Percentiles rank a stretch among this genome's conserved stretches.
Conservation (phyloP, 2,329 filamentous ascomycete species). For the Botryotinia globosa region DNA sequence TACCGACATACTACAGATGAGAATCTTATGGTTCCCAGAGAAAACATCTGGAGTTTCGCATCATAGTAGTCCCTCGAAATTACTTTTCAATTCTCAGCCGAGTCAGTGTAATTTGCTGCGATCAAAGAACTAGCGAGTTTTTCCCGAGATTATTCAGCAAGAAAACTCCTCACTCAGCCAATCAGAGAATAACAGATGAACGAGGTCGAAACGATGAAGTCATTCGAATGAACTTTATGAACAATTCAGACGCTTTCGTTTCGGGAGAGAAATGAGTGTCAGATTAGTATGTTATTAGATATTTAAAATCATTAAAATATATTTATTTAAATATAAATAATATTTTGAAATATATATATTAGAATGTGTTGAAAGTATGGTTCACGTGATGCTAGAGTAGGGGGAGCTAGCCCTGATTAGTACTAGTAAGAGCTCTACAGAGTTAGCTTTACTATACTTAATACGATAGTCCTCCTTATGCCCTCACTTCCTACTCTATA, state of each 20-base stretch:
- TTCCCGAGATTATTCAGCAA: background rate
- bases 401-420: too few relatives aligned
- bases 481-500: too few relatives aligned
- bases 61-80: background rate
- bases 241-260: background rate
- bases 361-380: too few relatives aligned
- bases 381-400: too few relatives aligned
- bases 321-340: too few relatives aligned
- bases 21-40: background rate
- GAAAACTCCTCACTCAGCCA: background rate
- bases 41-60: background rate
- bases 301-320: too few relatives aligned
- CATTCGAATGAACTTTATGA: background rate
- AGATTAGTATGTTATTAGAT: background rate
- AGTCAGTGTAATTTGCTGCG: background rate
- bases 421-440: too few relatives aligned
- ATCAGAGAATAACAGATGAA: background rate
- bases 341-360: too few relatives aligned
- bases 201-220: background rate
- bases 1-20: background rate
- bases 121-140: background rate
- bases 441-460: too few relatives aligned
- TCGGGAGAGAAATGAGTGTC: background rate
- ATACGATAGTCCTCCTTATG: too few relatives aligned
- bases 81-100: background rate